Evolutionary conservation across 2,329 filamentous ascomycete species (phyloP), one percentile per base, ranked within the genome.

Genomic region (Penicillium crustosum): DNA sequence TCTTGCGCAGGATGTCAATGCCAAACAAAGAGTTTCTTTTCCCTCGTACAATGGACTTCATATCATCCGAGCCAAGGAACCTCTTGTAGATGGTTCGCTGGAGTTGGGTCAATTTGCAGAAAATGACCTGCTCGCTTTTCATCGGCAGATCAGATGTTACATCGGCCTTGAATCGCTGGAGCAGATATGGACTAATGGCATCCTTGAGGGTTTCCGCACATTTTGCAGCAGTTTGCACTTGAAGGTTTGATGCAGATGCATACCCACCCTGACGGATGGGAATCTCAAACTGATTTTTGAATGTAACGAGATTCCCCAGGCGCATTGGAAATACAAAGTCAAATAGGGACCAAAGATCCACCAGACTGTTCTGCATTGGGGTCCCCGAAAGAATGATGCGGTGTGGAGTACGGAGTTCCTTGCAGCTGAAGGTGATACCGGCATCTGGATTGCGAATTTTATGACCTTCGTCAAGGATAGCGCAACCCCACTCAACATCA

Each of bases 281-380:
- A 38, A 95, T 89, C 70, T 97, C 94, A 63, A 99, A 97, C 60
- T 96, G 88, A 59, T 88, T 88, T 45, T 92, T 86, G 72, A 99
- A 99, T 62, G 90, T 91, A 57, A 97, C 89, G 13, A 97, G 81
- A 0, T 91, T 97, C 0, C 94, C 95, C 6, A 99, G 79, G 15
- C 93, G 89, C 91, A 97, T 97, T 0, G 95, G 94, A 61, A 92
- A 97, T 57, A 97, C 89, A 70, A 99, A 99, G 72, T 99, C 95
- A 70, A 99, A 97, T 0, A 99, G 79, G 0, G 93, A 97, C 93
- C 94, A 99, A 0, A 99, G 80, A 72, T 99, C 95, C 0, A 89
- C 88, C 27, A 99, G 78, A 62, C 97, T 97, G 74, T 99, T 99
- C 73, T 99, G 95, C 81, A 99, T 95, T 0, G 95, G 95, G 0